phyloP scores from a whole-genome alignment of 176 grass and related monocot genomes.

The Alopecurus myosuroides region DNA sequence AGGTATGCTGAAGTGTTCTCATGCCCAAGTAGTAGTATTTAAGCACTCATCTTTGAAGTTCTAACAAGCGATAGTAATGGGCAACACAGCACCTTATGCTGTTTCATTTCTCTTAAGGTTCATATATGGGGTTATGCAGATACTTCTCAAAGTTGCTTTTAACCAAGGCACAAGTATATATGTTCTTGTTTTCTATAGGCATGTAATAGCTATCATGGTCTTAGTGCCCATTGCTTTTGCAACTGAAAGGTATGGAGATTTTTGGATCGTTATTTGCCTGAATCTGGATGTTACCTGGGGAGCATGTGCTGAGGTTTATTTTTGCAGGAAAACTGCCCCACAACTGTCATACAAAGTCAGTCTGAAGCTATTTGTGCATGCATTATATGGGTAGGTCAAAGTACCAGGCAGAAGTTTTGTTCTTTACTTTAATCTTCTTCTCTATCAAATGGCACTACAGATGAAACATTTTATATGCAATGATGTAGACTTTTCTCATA shows the following conservation, averaged over 20 bases:
- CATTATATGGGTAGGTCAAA: constrained; percentile 23
- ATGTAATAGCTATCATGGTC: constrained; percentile 13
- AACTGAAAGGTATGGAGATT: constrained; percentile 29
- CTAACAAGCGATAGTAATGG: constrained; percentile 3
- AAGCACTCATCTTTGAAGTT: constrained; percentile 7
- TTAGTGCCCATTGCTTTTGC: constrained; percentile 24
- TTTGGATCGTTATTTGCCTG: neutral
- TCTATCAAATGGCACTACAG: neutral
- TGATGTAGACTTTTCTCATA: neutral
- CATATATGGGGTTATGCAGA: constrained; percentile 13
- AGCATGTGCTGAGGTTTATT: neutral
- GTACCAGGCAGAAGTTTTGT: neutral
- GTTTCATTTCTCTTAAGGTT: constrained; percentile 12
- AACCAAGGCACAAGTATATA: constrained; percentile 28
- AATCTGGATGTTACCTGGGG: neutral
- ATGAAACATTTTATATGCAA: neutral
- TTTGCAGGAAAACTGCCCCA: constrained; percentile 23
- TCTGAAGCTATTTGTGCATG: constrained; percentile 36
- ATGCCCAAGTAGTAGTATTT: neutral
- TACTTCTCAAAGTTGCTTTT: constrained; percentile 33
- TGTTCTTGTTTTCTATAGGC: constrained; percentile 43
- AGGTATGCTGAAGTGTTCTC: neutral
- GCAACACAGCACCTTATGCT: constrained; percentile 10
- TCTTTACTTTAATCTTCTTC: neutral
- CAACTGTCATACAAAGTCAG: constrained; percentile 4